Conservation (phyloP, 2,329 filamentous ascomycete genomes). For the Didymella exigua region DNA sequence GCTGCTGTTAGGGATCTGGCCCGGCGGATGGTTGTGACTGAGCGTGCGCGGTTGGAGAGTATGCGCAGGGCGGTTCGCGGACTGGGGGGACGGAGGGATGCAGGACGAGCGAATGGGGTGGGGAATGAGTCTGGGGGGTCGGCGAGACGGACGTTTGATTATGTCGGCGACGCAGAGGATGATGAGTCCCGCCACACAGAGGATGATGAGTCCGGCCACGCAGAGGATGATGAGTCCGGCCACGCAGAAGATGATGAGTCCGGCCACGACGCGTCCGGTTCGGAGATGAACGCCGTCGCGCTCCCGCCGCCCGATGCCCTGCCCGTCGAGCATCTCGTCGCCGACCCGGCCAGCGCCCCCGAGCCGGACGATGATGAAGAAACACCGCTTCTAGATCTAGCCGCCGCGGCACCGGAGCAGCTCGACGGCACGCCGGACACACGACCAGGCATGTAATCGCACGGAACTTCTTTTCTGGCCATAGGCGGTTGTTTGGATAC, state of each 20-base stretch:
- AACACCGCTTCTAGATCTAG: conserved; percentile 5
- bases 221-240: no score
- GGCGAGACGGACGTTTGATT: background rate
- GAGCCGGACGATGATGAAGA: background rate
- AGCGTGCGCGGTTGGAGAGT: conserved; percentile 78
- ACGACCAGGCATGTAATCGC: background rate
- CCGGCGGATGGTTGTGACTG: conserved; percentile 76
- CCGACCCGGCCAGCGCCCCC: background rate
- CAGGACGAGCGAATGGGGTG: background rate
- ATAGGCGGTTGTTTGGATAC: no score
- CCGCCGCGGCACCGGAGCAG: conserved; percentile 2
- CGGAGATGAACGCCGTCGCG: background rate
- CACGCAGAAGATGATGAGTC: no score
- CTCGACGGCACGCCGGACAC: background rate
- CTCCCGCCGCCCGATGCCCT: background rate
- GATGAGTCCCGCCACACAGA: no score
- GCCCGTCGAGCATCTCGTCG: background rate
- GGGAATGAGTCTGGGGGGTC: background rate
- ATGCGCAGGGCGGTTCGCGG: conserved; percentile 79
- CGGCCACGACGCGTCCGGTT: no score
- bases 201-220: no score
- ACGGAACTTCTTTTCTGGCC: no score
- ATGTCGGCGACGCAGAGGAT: background rate
- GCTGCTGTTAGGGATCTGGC: conserved; percentile 78
- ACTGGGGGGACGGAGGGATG: conserved; percentile 19